Base-by-base conservation (phyloP, 306 rosid species). In the Casuarina glauca region DNA sequence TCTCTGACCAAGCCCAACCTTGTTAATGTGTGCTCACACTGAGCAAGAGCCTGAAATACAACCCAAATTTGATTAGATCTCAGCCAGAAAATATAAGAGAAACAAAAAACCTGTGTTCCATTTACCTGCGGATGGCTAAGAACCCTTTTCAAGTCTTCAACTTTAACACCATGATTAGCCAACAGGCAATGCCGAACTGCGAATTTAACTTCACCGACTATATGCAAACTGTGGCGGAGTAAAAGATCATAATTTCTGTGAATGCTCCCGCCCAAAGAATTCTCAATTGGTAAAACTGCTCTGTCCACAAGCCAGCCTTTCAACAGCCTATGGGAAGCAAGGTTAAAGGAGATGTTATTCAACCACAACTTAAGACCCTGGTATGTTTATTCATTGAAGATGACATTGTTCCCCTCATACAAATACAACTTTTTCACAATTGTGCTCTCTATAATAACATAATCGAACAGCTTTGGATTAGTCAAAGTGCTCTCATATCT, bases 241-340 rank as follows among this genome's bases (percentile, higher is more conserved):
- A 95, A 81, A 80, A 95, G 97, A 75, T 95, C 99, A 78, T 95
- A 95, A 75, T 95, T 95, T 82, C 99, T 90, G 82, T 95, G 99
- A 82, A 95, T 95, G 86, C 99, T 93, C 68, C 99, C 99, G 54
- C 99, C 97, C 78, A 93, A 82, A 45, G 99, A 95, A 79, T 95
- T 95, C 86, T 95, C 99, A 55, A 95, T 91, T 19, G 99, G 99
- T 74, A 95, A 86, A 81, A 95, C 97, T 66, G 99, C 99, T 87
- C 99, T 88, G 86, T 95, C 97, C 73, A 93, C 97, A 81, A 91
- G 80, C 97, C 99, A 95, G n/a, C 69, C 89, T 84, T 73, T 95
- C 97, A 80, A 93, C 99, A 78, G 97, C 90, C 99, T 95, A 49
- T 13, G 46, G 72, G 51, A 76, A 67, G 66, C 57, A 46, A 77